A percentile compares a stretch with the other conserved stretches of the same genome.
Evolutionary conservation across 768 basidiomycete species (phyloP).

Genomic region (Tulasnella sp.): DNA sequence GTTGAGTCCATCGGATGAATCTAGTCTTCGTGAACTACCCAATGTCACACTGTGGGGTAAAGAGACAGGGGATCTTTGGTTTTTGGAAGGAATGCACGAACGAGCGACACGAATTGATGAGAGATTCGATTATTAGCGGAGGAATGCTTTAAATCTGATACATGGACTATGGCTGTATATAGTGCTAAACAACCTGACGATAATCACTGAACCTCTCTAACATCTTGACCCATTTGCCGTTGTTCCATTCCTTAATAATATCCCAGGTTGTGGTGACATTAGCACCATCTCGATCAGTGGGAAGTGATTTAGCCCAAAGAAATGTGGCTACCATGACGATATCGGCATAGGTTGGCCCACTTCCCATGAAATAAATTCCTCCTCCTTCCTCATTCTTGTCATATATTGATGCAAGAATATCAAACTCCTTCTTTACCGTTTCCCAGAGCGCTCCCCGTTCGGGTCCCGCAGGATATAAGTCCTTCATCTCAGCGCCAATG

Average conservation of each 20-base stretch:
- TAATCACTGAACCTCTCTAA: conserved; percentile 28
- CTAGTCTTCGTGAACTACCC: too few relatives aligned
- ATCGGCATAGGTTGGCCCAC: conserved; percentile 56
- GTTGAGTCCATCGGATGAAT: too few relatives aligned
- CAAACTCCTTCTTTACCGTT: background rate
- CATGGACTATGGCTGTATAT: too few relatives aligned
- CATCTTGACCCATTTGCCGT: conserved; percentile 50
- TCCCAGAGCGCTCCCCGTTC: conserved; percentile 9
- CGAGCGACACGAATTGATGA: too few relatives aligned
- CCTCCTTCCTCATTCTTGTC: conserved; percentile 9
- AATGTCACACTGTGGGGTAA: too few relatives aligned
- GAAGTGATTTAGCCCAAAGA: conserved; percentile 61
- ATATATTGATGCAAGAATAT: conserved; percentile 4
- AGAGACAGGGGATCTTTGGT: too few relatives aligned
- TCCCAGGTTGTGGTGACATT: conserved; percentile 41
- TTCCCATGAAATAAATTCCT: conserved; percentile 34
- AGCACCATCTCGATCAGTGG: conserved; percentile 33
- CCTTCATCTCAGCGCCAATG: background rate
- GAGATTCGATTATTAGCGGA: too few relatives aligned
- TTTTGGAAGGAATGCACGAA: too few relatives aligned
- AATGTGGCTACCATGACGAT: conserved; percentile 62
- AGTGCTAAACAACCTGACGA: background rate
- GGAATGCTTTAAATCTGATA: too few relatives aligned
- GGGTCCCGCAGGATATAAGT: background rate
- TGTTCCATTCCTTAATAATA: conserved; percentile 52